Base-by-base conservation (phyloP, 305 asterid genomes). In the Coffea humblotiana region DNA sequence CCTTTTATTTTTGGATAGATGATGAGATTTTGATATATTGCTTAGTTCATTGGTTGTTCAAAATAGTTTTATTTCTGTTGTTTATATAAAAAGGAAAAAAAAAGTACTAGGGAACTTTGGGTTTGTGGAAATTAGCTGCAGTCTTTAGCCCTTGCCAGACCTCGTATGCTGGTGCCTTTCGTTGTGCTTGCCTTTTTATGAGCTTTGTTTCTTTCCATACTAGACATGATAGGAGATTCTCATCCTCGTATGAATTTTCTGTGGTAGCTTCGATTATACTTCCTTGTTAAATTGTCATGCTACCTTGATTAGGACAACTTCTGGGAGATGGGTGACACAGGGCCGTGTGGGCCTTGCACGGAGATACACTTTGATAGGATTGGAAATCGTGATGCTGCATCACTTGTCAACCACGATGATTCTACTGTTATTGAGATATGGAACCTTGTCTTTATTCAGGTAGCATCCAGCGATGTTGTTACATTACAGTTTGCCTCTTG, bases 271-370 rank as follows among this genome's bases (percentile, higher is more conserved):
- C 72, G 29, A 25, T 67, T 45, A 18, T 74, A 71, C 73, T 47
- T 65, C 40, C 32, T 32, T 32, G 61, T 18, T 74, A 52, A 63
- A 52, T 58, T 80, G 72, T 79, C 74, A 25, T 79, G 58, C 37
- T 73, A 58, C 78, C 84, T 77, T 80, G 72, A 78, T 79, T 56
- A 95, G 98, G 99, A 94, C 88, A 96, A 94, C 72, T 96, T 96
- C 80, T 96, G 99, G 99, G 99, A 96, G 87, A 96, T 96, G 99
- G 99, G 99, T 74, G 98, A 96, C 87, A 91, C 98, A 18, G 99
- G 99, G 63, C 99, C 99, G 10, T 96, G 99, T 74, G 99, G 99
- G 61, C 99, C 99, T 72, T 94, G 98, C 86, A 92, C 99, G 1
- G 98, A 96, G 85, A 89, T 96, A 79, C 99, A 96, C 83, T 96